Evolutionary conservation across 1,284 basidiomycete genomes (phyloP).

Genomic region (Ceratobasidium sp.): DNA sequence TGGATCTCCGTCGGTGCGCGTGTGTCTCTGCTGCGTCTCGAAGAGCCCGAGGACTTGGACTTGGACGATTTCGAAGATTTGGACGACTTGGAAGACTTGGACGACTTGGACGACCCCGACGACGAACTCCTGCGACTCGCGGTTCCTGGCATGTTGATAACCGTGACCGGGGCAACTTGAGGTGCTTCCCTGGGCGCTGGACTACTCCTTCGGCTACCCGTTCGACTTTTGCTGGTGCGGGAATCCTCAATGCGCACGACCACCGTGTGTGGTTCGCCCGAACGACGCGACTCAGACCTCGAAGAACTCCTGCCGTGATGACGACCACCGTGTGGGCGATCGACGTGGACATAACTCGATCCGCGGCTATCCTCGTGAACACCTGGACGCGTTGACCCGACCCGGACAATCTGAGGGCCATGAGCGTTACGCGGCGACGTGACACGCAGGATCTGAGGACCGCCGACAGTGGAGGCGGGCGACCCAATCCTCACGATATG

Average conservation of each 20-base stretch:
- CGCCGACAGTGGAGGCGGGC: slow-evolving; percentile 6
- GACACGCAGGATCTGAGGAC: slow-evolving; percentile 25
- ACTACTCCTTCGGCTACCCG: slow-evolving; percentile 15
- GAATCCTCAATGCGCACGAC: slow-evolving; percentile 30
- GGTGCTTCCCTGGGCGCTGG: not conserved
- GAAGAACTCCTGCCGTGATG: slow-evolving; percentile 4
- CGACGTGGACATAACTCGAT: slow-evolving; percentile 24
- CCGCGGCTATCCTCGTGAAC: slow-evolving; percentile 5
- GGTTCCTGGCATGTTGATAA: slow-evolving; percentile 11
- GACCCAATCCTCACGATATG: slow-evolving; percentile 27
- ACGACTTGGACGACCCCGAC: not conserved
- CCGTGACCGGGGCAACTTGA: not conserved
- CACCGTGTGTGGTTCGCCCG: slow-evolving; percentile 6
- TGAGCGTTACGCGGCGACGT: slow-evolving; percentile 16
- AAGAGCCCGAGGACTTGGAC: slow-evolving; percentile 18
- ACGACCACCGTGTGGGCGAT: not conserved
- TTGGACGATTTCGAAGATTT: slow-evolving; percentile 5
- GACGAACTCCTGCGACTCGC: slow-evolving; percentile 3
- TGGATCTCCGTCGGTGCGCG: slow-evolving; percentile 12
- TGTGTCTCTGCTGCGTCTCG: not conserved
- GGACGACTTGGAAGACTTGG: not conserved
- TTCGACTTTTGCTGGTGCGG: slow-evolving; percentile 17
- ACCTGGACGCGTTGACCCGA: slow-evolving; percentile 21
- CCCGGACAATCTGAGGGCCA: slow-evolving; percentile 23
- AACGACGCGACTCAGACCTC: not conserved